phyloP scores from a whole-genome alignment of 78 protist genomes.

The slime mould (Dictyostelium discoideum) region DNA sequence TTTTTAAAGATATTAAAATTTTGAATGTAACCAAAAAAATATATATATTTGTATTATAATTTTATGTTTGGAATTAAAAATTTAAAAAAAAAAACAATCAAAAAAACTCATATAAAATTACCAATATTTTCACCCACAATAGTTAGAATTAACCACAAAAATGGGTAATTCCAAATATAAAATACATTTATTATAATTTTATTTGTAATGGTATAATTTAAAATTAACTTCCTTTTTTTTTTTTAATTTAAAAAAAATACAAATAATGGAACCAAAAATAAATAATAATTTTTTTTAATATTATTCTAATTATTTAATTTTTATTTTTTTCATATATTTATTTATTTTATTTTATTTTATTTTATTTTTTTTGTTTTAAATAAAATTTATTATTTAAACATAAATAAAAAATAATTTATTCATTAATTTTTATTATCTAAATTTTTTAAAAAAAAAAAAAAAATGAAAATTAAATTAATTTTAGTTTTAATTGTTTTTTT shows the following conservation, averaged over 20 bases:
- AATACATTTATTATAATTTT: no score
- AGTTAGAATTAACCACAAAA: no score
- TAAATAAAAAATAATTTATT: not conserved
- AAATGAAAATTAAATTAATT: not conserved
- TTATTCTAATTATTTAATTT: no score
- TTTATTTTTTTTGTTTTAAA: not conserved
- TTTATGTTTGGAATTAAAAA: no score
- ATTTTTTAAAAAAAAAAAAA: not conserved
- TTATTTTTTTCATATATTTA: not conserved
- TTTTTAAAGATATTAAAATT: no score
- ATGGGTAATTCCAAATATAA: no score
- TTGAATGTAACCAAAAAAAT: no score
- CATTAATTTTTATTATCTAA: no score
- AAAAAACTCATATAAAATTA: no score
- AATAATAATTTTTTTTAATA: not conserved
- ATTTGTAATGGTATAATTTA: not conserved
- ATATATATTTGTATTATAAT: no score
- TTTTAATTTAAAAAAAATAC: not conserved
- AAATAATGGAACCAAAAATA: not conserved
- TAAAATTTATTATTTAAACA: not conserved
- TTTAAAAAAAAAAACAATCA: no score
- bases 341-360: not conserved
- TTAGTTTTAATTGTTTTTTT: not conserved
- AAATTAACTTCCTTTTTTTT: not conserved
- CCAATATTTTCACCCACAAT: not conserved